Evolutionary conservation across 192 early-diverging fungal species (phyloP), one percentile per base, ranked within the genome.

Genomic region (Coemansia sp.): DNA sequence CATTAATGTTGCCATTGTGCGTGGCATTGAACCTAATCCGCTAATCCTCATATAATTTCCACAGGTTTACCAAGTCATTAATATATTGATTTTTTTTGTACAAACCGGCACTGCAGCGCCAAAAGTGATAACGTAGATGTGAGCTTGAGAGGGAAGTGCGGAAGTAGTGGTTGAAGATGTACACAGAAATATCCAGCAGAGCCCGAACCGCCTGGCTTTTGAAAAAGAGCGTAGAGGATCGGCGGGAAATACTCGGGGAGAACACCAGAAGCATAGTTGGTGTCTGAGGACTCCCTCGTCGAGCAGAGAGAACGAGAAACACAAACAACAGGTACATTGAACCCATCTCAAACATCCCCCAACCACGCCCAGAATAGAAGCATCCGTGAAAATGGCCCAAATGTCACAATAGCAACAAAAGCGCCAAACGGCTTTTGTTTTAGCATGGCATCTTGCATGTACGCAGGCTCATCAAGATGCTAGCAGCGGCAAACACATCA

Each of bases 391-490:
- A 45, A n/a, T 12, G 43, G 43, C 43, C 11, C 43, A 5, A n/a
- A 5, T n/a, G 11, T n/a, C 43, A 45, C 43, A 45, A 45, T 45
- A 45, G n/a, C 17, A 49, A 49, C 47, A 17, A 49, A 19, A n/a
- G 7, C 29, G 29, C 29, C 29, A 32, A 32, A 32, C 29, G 29
- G 29, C 3, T 49, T 22, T 24, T 22, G 15, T 37, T 19, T 58
- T 56, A 80, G 65, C 77, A 80, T 7, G 77, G 72, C 72, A 72
- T 64, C 60, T 74, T 80, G 77, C 72, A 80, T 3, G 77, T 62
- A 17, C 77, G 77, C 51, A 80, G 38, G 62, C 77, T 80, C 77
- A 80, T 80, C 77, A 80, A 66, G 38, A 80, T 80, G 62, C 72
- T 80, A 23, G 77, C 77, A 2, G 77, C 77, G n/a, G 68, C 58